Evolutionary conservation across 2,329 filamentous ascomycete species (phyloP), one percentile per base, ranked within the genome.

Genomic region (Epicoccum nigrum): DNA sequence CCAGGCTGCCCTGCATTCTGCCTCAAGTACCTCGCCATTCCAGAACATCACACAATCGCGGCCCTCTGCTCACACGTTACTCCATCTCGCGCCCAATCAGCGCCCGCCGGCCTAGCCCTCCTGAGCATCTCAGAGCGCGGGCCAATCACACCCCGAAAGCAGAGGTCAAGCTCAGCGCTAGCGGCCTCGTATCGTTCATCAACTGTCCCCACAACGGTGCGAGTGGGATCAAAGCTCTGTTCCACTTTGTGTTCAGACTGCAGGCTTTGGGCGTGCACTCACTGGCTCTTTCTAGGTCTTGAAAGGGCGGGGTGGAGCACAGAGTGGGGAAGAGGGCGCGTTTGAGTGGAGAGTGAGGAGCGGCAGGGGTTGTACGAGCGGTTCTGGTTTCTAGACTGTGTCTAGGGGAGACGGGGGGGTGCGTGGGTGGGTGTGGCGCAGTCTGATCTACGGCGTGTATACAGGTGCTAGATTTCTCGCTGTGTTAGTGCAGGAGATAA

Each of bases 191-290:
- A 33, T 51, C 25, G 2, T 40, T 34, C 34, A 45, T 27, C 23
- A 6, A 50, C 33, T 17, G 34, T 12, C 16, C 9, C 9, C 28
- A 30, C 28, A 23, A 12, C n/a, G 13, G 35, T 28, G 3, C 5
- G 25, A 23, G 1, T n/a, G n/a, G n/a, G 21, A 13, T 13, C 30
- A 51, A 51, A 41, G 40, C 35, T 41, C 13, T 6, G 20, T n/a
- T n/a, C n/a, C n/a, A n/a, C n/a, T n/a, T 23, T 17, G 47, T 51
- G 34, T 40, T 45, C 32, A 33, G 27, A n/a, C 34, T 45, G 25
- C 12, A 17, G 7, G 19, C 19, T 28, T 7, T n/a, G n/a, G n/a
- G n/a, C n/a, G n/a, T n/a, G n/a, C n/a, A n/a, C n/a, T n/a, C n/a
- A n/a, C n/a, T n/a, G n/a, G n/a, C n/a, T n/a, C n/a, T n/a, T n/a